Evolutionary conservation across 2,329 filamentous ascomycete genomes (phyloP).

Genomic region (Trichoderma gracile): DNA sequence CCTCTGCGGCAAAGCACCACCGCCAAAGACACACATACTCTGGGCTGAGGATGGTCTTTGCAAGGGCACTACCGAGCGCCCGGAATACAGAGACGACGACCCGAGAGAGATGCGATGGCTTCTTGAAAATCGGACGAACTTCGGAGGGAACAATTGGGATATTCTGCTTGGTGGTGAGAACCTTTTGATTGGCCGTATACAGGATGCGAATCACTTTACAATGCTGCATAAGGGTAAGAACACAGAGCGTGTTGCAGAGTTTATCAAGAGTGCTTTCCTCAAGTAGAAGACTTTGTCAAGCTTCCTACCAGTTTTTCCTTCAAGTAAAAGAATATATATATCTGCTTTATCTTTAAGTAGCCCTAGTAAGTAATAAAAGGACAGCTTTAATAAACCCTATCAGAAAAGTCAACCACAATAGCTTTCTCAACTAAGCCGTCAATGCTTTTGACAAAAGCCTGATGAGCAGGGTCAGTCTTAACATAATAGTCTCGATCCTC

Average conservation of each 20-base stretch:
- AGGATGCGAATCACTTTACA: conserved; percentile 66
- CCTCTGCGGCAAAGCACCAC: conserved; percentile 42
- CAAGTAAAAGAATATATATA: too few relatives aligned
- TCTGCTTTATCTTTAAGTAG: too few relatives aligned
- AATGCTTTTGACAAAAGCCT: conserved; percentile 4
- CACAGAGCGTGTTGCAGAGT: conserved; percentile 8
- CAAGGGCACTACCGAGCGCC: conserved; percentile 60
- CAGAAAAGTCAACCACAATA: background rate
- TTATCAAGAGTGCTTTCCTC: conserved; percentile 8
- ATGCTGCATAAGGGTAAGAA: conserved; percentile 57
- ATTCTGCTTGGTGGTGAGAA: conserved; percentile 56
- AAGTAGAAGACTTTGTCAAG: too few relatives aligned
- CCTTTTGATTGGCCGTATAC: conserved; percentile 17
- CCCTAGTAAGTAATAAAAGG: too few relatives aligned
- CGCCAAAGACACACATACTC: conserved; percentile 63
- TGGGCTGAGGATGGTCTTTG: conserved; percentile 76
- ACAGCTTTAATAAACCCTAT: background rate
- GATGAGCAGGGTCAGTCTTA: background rate
- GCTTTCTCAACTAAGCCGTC: background rate
- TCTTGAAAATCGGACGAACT: conserved; percentile 70
- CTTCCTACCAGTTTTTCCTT: too few relatives aligned
- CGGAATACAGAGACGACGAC: conserved; percentile 25
- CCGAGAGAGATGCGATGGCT: conserved; percentile 56
- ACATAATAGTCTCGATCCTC: conserved; percentile 19
- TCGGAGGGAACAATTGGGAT: conserved; percentile 70